A percentile compares a stretch with the other conserved stretches of the same genome.
Conservation (phyloP, 2,329 filamentous ascomycete species). For the Cladosporium sp. region DNA sequence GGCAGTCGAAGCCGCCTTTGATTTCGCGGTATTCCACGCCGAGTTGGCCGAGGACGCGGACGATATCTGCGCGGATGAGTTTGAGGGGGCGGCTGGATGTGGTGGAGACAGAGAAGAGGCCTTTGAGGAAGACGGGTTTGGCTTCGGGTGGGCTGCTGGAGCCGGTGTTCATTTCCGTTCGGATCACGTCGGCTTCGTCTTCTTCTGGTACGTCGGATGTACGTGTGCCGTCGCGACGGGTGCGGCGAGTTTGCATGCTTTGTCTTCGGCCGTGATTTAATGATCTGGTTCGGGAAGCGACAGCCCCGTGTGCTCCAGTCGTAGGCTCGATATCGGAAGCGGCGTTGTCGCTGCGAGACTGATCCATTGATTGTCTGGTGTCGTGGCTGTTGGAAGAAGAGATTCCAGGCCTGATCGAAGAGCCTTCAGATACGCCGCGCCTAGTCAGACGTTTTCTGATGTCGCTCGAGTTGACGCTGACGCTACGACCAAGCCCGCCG, state of each 20-base stretch:
- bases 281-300: slow-evolving; percentile 75
- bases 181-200: slow-evolving; percentile 53
- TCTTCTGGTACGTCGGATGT: slow-evolving; percentile 84
- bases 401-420: slow-evolving; percentile 36
- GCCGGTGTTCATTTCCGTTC: slow-evolving; percentile 58
- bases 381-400: slow-evolving; percentile 24
- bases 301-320: slow-evolving; percentile 39
- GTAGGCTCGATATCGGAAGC: slow-evolving; percentile 46
- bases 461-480: slow-evolving; percentile 87
- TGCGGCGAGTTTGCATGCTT: slow-evolving; percentile 83
- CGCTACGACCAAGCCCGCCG: slow-evolving; percentile 75
- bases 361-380: slow-evolving; percentile 35
- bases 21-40: slow-evolving; percentile 92
- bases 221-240: slow-evolving; percentile 46
- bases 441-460: slow-evolving; percentile 62
- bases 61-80: slow-evolving; percentile 84
- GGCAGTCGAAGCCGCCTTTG: slow-evolving; percentile 87
- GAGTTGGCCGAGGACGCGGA: slow-evolving; percentile 80
- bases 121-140: slow-evolving; percentile 94
- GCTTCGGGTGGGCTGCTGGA: slow-evolving; percentile 69
- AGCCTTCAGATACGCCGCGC: slow-evolving; percentile 51
- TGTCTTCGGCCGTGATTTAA: slow-evolving; percentile 84
- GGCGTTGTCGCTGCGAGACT: slow-evolving; percentile 32
- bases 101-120: slow-evolving; percentile 93
- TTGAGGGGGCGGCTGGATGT: slow-evolving; percentile 87